Conservation (phyloP, 2,329 filamentous ascomycete genomes). For the Alternaria novae-zelandiae region DNA sequence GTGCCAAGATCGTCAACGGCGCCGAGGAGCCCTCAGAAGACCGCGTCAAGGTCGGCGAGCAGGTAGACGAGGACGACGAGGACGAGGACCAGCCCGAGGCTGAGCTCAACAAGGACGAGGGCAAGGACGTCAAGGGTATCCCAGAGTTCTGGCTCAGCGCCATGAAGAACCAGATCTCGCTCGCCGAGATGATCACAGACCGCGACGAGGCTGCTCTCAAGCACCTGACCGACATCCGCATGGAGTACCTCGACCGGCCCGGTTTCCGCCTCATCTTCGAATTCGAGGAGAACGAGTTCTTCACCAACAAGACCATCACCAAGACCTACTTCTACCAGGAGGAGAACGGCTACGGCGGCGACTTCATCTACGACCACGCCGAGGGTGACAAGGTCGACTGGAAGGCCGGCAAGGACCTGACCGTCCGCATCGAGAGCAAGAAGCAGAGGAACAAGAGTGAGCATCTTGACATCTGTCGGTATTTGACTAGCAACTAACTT, state of each 20-base stretch:
- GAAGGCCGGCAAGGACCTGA: conserved; percentile 92
- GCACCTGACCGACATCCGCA: conserved; percentile 88
- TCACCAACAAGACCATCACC: conserved; percentile 94
- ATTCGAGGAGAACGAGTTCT: conserved; percentile 93
- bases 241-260: conserved; percentile 98
- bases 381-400: conserved; percentile 98
- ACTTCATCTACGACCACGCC: conserved; percentile 99
- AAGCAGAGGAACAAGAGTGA: conserved; percentile 99
- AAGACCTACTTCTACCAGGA: conserved; percentile 99
- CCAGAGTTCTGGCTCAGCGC: conserved; percentile 99
- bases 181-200: conserved; percentile 98
- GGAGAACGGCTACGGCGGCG: conserved; percentile 96
- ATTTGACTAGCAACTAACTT: conserved; percentile 18
- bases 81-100: conserved; percentile 57
- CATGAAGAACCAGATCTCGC: conserved; percentile 98
- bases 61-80: conserved; percentile 71
- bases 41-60: conserved; percentile 86
- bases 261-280: conserved; percentile 99
- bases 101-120: conserved; percentile 65
- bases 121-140: conserved; percentile 73
- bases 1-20: conserved; percentile 91
- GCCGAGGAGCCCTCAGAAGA: conserved; percentile 81
- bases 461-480: conserved; percentile 32
- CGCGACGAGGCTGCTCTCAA: conserved; percentile 94
- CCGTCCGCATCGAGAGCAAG: conserved; percentile 95